Base-by-base conservation (phyloP, 2,329 filamentous ascomycete genomes). In the Fusarium sp. region DNA sequence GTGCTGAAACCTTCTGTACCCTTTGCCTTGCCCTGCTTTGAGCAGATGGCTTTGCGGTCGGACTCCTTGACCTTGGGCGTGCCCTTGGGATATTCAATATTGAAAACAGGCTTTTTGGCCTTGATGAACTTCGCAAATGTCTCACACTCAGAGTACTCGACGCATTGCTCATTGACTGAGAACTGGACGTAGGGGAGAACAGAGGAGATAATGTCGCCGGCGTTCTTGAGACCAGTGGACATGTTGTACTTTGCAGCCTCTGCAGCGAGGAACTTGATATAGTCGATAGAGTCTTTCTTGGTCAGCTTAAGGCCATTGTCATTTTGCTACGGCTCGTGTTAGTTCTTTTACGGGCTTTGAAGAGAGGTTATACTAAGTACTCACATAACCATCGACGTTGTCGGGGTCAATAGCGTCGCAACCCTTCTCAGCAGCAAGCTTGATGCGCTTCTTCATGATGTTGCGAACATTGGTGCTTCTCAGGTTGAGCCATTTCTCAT, bases 401-500 rank as follows among this genome's bases (percentile, higher is more conserved):
- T 93, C 91, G 0, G 91, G 90, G 78, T 93, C 91, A 13, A 93
- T 87, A 9, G 88, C 92, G 76, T 92, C 87, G 73, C 91, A 93
- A 9, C 90, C 90, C 78, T 92, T 92, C 31, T 84, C 68, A 24
- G 80, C 80, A 1, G 92, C 92, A 44, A 90, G 76, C 51, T 88
- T 83, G 39, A 94, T 87, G 28, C 91, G 86, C 38, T 80, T 77
- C 60, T 81, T 82, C 91, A 94, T 93, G 75, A 94, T 91, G 24
- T 82, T 81, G 13, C 91, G 85, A n/a, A 94, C 90, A 47, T 85
- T 86, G 5, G 81, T 61, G 70, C 88, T 90, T 53, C 83, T 85
- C 24, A 90, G 82, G 63, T 91, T 86, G 26, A 93, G 77, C 92
- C 92, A 94, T 73, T 84, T 85, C 84, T 94, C 92, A 45, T 87